Conservation (phyloP, 2,329 filamentous ascomycete species). For the Fusarium sarcochroum region DNA sequence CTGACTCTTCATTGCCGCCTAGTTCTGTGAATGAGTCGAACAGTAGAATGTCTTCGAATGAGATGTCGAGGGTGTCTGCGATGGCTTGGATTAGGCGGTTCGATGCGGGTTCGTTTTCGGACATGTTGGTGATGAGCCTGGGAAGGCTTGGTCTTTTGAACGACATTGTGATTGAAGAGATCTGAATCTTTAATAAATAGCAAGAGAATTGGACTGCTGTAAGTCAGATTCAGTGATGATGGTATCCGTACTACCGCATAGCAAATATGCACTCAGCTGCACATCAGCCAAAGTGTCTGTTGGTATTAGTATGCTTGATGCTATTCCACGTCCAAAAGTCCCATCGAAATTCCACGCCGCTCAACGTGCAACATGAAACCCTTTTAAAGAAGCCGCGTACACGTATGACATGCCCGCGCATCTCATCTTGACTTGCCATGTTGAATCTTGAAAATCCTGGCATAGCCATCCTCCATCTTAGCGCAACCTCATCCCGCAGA, state of each 20-base stretch:
- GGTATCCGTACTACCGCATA: conserved; percentile 13
- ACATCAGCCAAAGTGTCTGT: background rate
- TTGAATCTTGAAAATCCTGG: conserved; percentile 22
- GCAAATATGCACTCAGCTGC: background rate
- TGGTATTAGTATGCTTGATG: background rate
- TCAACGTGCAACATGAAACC: background rate
- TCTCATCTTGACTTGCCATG: conserved; percentile 5
- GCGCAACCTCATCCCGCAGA: background rate
- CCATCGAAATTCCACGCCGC: background rate
- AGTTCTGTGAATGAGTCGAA: conserved; percentile 62
- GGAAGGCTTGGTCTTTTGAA: conserved; percentile 33
- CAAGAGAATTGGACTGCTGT: background rate
- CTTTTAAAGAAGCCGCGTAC: conserved; percentile 2
- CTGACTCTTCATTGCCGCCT: conserved; percentile 58
- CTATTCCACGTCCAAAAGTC: background rate
- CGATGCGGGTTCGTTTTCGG: conserved; percentile 41
- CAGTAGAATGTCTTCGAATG: conserved; percentile 51
- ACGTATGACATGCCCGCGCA: conserved; percentile 16
- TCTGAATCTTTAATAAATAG: background rate
- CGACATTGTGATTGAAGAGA: conserved; percentile 10
- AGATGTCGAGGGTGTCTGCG: conserved; percentile 55
- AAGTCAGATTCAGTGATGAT: conserved; percentile 1
- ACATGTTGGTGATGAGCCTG: conserved; percentile 43
- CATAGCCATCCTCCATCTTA: conserved; percentile 1
- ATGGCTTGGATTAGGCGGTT: conserved; percentile 54